These are phyloP conservation scores for Phaeophleospora eucalypticola DNA, from an alignment of 2,329 filamentous ascomycete genomes.

Conservation along the genomic window DNA sequence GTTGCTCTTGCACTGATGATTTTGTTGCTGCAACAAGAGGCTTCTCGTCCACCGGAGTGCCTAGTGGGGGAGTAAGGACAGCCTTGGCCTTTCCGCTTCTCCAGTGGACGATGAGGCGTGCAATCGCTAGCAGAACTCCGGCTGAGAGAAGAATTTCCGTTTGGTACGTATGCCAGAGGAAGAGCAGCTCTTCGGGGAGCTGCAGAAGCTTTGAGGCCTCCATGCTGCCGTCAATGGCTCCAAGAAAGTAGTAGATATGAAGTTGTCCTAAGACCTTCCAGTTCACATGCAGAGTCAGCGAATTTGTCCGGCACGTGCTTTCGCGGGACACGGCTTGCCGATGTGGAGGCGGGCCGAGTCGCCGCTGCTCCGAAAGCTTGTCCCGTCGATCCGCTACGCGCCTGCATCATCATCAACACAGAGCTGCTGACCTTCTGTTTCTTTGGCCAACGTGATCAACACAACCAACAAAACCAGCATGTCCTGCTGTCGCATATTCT, in stretches of 20 bases:
- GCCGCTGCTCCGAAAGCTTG: neutral
- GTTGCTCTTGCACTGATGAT: neutral
- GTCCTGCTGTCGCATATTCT: no score
- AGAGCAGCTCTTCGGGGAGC: conserved; percentile 28
- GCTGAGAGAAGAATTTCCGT: conserved; percentile 28
- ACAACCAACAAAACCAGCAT: no score
- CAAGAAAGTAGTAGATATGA: neutral
- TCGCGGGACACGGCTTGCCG: no score
- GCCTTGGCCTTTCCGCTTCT: conserved; percentile 20
- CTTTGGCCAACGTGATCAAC: neutral
- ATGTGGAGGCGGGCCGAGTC: neutral
- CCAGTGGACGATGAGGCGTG: conserved; percentile 27
- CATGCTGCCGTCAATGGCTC: conserved; percentile 10
- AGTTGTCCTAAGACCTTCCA: no score
- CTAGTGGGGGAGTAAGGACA: conserved; percentile 22
- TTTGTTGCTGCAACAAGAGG: neutral
- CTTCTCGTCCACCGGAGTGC: conserved; percentile 22
- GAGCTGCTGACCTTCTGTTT: neutral
- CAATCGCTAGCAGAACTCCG: conserved; percentile 26
- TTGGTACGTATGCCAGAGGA: conserved; percentile 31
- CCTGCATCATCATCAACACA: neutral
- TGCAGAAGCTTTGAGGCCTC: conserved; percentile 13
- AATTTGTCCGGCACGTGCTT: neutral
- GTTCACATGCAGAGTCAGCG: conserved; percentile 1
- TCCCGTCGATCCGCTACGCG: neutral